Percentiles rank a stretch among this genome's conserved stretches.
Evolutionary conservation across 1,284 basidiomycete species (phyloP).

Genomic region (Agaricales sp.): DNA sequence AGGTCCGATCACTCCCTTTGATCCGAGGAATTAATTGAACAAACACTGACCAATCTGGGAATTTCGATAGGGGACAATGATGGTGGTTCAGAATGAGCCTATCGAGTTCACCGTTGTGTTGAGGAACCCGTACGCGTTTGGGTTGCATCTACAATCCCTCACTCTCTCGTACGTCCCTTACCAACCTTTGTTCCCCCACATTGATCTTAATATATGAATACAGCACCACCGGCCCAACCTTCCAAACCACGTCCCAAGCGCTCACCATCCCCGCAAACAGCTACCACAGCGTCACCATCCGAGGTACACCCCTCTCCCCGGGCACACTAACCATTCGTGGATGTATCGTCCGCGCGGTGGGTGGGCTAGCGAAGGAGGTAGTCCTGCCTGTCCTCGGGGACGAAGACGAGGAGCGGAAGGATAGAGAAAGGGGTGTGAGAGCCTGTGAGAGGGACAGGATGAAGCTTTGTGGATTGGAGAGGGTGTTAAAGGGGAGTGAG

Average conservation of each 20-base stretch:
- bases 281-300: conserved; percentile 55
- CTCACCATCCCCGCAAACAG: conserved; percentile 58
- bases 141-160: conserved; percentile 77
- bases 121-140: conserved; percentile 88
- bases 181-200: background rate
- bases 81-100: conserved; percentile 77
- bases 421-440: conserved; percentile 44
- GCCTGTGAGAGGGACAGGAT: conserved; percentile 57
- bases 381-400: conserved; percentile 67
- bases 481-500: conserved; percentile 44
- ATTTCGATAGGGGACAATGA: conserved; percentile 35
- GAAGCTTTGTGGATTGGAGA: conserved; percentile 64
- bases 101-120: conserved; percentile 78
- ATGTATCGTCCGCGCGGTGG: conserved; percentile 66
- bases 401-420: conserved; percentile 56
- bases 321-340: conserved; percentile 73
- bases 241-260: conserved; percentile 48
- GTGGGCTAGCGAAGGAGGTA: conserved; percentile 65
- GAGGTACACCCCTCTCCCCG: conserved; percentile 53
- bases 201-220: conserved; percentile 8
- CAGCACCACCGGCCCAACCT: conserved; percentile 75
- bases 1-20: conserved; percentile 33
- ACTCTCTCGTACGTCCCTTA: conserved; percentile 56
- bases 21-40: too few species aligned
- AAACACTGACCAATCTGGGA: background rate